Evolutionary conservation across 352 stramenopile genomes (phyloP).

Genomic region (Nothophytophthora sp.): DNA sequence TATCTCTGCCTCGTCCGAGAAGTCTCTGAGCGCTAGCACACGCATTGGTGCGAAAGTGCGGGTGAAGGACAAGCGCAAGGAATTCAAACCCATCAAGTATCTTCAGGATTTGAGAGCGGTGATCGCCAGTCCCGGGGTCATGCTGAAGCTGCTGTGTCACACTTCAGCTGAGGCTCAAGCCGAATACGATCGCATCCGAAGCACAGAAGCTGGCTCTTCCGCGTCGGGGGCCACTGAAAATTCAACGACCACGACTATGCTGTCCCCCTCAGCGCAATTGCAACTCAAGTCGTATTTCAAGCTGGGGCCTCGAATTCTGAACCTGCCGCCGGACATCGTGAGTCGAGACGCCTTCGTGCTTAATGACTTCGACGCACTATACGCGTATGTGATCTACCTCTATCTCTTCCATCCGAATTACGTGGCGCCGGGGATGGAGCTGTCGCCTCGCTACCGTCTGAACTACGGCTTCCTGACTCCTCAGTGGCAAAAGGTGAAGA

Average conservation of each 20-base stretch:
- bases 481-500: slow-evolving; percentile 75
- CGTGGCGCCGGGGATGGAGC: slow-evolving; percentile 37
- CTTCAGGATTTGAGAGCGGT: slow-evolving; percentile 57
- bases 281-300: slow-evolving; percentile 81
- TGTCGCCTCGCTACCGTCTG: slow-evolving; percentile 54
- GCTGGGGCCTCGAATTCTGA: slow-evolving; percentile 45
- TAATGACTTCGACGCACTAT: slow-evolving; percentile 78
- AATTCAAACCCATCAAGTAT: slow-evolving; percentile 64
- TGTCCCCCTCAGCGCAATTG: slow-evolving; percentile 51
- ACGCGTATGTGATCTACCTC: slow-evolving; percentile 61
- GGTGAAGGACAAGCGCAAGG: slow-evolving; percentile 67
- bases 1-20: background rate
- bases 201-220: slow-evolving; percentile 30
- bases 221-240: slow-evolving; percentile 37
- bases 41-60: slow-evolving; percentile 19
- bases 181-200: slow-evolving; percentile 57
- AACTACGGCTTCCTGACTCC: slow-evolving; percentile 57
- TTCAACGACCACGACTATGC: slow-evolving; percentile 52
- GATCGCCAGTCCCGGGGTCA: slow-evolving; percentile 57
- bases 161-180: slow-evolving; percentile 43
- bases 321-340: slow-evolving; percentile 65
- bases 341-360: slow-evolving; percentile 67
- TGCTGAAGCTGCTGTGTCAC: slow-evolving; percentile 80
- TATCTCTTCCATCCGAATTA: slow-evolving; percentile 72
- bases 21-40: slow-evolving; percentile 11